Base-by-base conservation (phyloP, 371 early-diverging fungal species). In the Circinella umbellata region DNA sequence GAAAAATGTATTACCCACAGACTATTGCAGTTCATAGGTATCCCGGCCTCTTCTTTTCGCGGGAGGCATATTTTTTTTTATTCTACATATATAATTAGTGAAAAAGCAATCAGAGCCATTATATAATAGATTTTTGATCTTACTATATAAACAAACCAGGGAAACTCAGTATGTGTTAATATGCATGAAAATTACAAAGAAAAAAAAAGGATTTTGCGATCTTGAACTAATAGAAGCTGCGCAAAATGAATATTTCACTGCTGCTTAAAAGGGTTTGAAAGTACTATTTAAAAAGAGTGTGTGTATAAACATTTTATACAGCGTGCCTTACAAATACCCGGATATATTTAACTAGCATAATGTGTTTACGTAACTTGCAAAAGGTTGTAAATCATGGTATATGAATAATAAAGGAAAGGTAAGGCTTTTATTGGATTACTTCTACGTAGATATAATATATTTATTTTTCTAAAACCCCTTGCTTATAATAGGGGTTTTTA, bases 341-440 rank as follows among this genome's bases (percentile, higher is more conserved):
- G 27, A 27, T 27, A 27, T 27, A 27, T 27, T 27, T 27, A 27
- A 27, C 27, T 27, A 27, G 27, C 27, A 2, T 27, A 27, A 27
- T 27, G 27, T 27, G 27, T 27, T 27, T 27, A n/a, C n/a, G n/a
- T n/a, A 27, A 27, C 27, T 27, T 27, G 27, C 27, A 27, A 27
- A 27, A 17, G 15, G 4, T 57, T 65, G 66, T 46, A 1, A 17
- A 5, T 5, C 36, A 60, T 37, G 60, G 76, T 73, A 53, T 4
- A 8, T n/a, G 53, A 3, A 53, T 53, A 15, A 63, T 4, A 57
- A 51, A 42, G 42, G 42, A 42, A 11, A 37, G 67, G 67, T 20
- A 71, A 70, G 51, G 76, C 88, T 17, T 90, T 86, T 73, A 87
- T 90, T 11, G 27, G 27, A 88, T 80, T 4, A 78, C 84, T 20